These are phyloP conservation scores for Mollisiaceae sp. DNA, from an alignment of 2,329 filamentous ascomycete species.

Conservation along the genomic window DNA sequence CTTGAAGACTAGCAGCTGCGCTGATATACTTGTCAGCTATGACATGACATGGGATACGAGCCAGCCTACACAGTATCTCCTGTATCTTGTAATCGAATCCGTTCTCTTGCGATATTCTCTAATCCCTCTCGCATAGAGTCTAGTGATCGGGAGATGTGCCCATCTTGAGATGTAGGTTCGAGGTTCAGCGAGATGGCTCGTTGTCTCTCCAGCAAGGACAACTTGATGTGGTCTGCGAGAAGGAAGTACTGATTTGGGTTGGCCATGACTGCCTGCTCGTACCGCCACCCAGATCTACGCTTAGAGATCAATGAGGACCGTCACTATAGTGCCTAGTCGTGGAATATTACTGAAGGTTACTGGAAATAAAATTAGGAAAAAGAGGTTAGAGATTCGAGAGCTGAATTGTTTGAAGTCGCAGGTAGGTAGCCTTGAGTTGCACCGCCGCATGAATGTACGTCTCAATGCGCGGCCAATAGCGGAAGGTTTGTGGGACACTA, in stretches of 20 bases:
- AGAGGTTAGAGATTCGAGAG: neutral
- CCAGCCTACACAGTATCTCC: slow-evolving; percentile 65
- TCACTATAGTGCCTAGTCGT: neutral
- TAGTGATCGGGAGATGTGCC: slow-evolving; percentile 85
- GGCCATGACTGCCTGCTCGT: slow-evolving; percentile 49
- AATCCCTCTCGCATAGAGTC: slow-evolving; percentile 86
- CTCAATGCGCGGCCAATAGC: neutral
- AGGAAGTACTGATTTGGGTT: slow-evolving; percentile 82
- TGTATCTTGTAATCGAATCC: slow-evolving; percentile 65
- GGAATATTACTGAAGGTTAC: neutral
- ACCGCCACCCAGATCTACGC: neutral
- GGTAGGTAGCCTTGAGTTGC: slow-evolving; percentile 1
- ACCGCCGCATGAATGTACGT: slow-evolving; percentile 1
- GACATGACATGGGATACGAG: neutral
- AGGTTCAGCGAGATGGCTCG: slow-evolving; percentile 82
- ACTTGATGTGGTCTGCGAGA: slow-evolving; percentile 94
- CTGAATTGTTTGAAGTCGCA: slow-evolving; percentile 6
- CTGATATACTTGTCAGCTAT: slow-evolving; percentile 29
- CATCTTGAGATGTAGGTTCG: slow-evolving; percentile 74
- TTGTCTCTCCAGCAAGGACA: slow-evolving; percentile 90
- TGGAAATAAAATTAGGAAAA: neutral
- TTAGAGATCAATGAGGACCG: neutral
- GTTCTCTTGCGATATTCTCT: slow-evolving; percentile 68
- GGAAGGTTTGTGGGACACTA: neutral
- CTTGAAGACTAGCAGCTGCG: slow-evolving; percentile 56